Evolutionary conservation across 108 stramenopile genomes (phyloP).

Genomic region (Poteriospumella lacustris): DNA sequence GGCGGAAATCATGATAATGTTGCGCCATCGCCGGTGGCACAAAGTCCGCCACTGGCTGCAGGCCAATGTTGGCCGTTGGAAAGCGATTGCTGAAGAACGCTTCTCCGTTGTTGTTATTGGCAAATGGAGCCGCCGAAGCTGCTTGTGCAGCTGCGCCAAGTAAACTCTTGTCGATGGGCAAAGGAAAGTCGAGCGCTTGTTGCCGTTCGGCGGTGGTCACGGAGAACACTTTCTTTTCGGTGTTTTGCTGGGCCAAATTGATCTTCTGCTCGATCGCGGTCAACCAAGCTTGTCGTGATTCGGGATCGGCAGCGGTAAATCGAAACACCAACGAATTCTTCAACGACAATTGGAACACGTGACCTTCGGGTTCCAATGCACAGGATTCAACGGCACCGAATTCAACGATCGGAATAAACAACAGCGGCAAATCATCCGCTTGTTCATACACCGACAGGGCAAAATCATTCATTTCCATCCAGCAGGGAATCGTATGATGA

Average conservation of each 20-base stretch:
- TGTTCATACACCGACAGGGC: neutral
- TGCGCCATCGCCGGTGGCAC: neutral
- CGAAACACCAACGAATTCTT: neutral
- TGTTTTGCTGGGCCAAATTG: neutral
- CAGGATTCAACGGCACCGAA: neutral
- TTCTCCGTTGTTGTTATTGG: too few species aligned
- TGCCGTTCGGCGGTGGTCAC: too few species aligned
- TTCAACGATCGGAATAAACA: neutral
- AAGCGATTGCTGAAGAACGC: too few species aligned
- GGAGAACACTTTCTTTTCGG: too few species aligned
- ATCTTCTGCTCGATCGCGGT: neutral
- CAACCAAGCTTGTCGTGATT: neutral
- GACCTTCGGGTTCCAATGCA: constrained; percentile 15
- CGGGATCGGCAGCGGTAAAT: neutral
- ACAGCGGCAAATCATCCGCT: neutral
- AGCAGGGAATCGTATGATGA: neutral
- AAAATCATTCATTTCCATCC: constrained; percentile 1
- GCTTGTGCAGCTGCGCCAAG: too few species aligned
- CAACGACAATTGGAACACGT: neutral
- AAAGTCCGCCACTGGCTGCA: neutral
- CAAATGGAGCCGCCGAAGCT: too few species aligned
- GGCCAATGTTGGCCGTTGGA: neutral
- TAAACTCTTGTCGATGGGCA: too few species aligned
- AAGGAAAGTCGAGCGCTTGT: too few species aligned
- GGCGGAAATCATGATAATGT: neutral